phyloP scores from a whole-genome alignment of 441 rosid species.

The Gossypium gossypioides region DNA sequence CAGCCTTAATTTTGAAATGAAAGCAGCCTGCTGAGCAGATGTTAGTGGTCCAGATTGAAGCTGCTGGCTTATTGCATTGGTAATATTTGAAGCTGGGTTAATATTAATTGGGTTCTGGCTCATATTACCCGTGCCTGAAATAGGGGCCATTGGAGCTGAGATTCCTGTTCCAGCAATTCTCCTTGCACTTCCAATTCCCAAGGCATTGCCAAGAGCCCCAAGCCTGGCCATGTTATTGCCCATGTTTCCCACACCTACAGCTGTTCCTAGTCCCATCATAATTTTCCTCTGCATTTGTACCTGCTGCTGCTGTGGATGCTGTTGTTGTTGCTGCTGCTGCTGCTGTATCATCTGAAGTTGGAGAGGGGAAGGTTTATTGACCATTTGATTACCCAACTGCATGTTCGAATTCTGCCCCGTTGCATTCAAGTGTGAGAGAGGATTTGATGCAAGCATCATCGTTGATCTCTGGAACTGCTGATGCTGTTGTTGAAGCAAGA shows the following conservation, averaged over 20 bases:
- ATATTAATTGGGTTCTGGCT: conserved; percentile 60
- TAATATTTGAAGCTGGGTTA: conserved; percentile 41
- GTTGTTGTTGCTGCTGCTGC: conserved; percentile 24
- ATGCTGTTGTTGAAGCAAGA: conserved; percentile 66
- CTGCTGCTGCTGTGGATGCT: conserved; percentile 27
- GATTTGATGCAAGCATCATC: conserved; percentile 55
- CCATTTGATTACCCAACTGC: conserved; percentile 72
- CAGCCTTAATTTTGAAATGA: conserved; percentile 29
- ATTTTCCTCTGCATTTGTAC: conserved; percentile 55
- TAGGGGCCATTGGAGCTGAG: conserved; percentile 57
- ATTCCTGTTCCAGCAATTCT: conserved; percentile 69
- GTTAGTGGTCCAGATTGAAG: conserved; percentile 44
- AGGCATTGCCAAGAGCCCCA: conserved; percentile 47
- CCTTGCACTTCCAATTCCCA: conserved; percentile 60
- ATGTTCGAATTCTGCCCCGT: conserved; percentile 60
- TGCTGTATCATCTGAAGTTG: conserved; percentile 68
- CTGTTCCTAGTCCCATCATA: conserved; percentile 62
- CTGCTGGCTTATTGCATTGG: conserved; percentile 53
- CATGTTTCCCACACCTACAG: conserved; percentile 59
- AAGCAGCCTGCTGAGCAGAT: conserved; percentile 22
- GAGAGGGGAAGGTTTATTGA: conserved; percentile 48
- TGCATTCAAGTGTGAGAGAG: conserved; percentile 52
- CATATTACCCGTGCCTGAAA: conserved; percentile 48
- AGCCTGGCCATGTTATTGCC: conserved; percentile 56
- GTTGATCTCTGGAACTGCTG: conserved; percentile 64